Evolutionary conservation across 768 basidiomycete species (phyloP).

Genomic region (Rossbeevera mucosa): DNA sequence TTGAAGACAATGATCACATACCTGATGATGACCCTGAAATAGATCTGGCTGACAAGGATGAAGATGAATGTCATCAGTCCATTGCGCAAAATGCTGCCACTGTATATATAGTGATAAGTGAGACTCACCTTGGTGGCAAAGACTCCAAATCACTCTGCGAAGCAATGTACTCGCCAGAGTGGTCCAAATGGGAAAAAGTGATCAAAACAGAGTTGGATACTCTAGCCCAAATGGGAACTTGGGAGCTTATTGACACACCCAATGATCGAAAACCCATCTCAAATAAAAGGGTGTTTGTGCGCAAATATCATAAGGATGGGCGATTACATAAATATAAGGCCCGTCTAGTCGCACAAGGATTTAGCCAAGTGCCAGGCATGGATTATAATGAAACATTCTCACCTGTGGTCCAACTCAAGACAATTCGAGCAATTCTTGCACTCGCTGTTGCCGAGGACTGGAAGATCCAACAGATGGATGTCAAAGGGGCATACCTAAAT

Average conservation of each 20-base stretch:
- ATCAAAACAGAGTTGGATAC: no score
- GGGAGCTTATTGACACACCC: no score
- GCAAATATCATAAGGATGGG: neutral
- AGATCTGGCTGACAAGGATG: no score
- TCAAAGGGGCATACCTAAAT: neutral
- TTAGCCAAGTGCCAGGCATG: neutral
- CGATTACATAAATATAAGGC: neutral
- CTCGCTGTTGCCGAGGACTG: neutral
- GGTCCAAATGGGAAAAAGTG: no score
- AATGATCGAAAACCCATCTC: neutral
- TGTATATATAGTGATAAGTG: no score
- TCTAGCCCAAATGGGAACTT: no score
- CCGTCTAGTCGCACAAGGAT: neutral
- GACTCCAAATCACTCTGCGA: no score
- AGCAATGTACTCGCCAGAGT: no score
- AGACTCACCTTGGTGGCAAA: no score
- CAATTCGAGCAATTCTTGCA: neutral
- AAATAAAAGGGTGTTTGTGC: neutral
- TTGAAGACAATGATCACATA: neutral
- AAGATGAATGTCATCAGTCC: no score
- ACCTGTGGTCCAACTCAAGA: neutral
- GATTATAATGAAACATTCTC: neutral
- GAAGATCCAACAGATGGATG: neutral
- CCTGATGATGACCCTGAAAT: no score
- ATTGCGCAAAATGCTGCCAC: no score